Base-by-base conservation (phyloP, 768 basidiomycete species). In the Boletus coccyginus region DNA sequence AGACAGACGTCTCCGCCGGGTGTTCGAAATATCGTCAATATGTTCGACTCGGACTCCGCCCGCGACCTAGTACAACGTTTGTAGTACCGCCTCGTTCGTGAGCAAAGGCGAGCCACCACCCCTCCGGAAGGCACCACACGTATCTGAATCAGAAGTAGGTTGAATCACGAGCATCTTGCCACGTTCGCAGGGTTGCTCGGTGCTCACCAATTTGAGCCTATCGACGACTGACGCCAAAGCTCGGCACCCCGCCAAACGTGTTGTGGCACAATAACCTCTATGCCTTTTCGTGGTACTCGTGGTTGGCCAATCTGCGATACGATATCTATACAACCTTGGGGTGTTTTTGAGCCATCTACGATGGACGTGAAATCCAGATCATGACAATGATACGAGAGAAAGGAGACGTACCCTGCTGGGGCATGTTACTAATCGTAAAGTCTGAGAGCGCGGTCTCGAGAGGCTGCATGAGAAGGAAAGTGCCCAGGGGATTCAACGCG, bases 131-230 rank as follows among this genome's bases (percentile, higher is more conserved):
- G 3, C 31, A 24, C n/a, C 40, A 50, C 27, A 57, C 58, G 4
- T 13, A 87, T 88, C 42, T 90, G 79, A 57, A 92, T 88, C 47
- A 90, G 74, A 69, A 5, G 85, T 86, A 1, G 90, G 89, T 63
- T 89, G 87, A 55, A 92, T 88, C 40, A 89, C 86, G 16, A 92
- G 79, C 7, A 86, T 90, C 73, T 92, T 90, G n/a, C 72, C 13
- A 74, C 63, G 43, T 76, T 77, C 10, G 71, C 72, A 8, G 75
- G 65, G 40, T 74, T 66, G 44, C 69, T 70, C 12, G 70, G 70
- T 66, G 46, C 69, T 70, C 12, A 70, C 70, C 3, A 79, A 66
- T 51, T 70, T 66, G 52, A 79, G 69, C 19, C 65, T 64, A 53
- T 80, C 74, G 2, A 78, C 71, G 11, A 78, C 69, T 14, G 33